phyloP scores from a whole-genome alignment of 2,329 filamentous ascomycete species.

The Hypoxylon rubiginosum region DNA sequence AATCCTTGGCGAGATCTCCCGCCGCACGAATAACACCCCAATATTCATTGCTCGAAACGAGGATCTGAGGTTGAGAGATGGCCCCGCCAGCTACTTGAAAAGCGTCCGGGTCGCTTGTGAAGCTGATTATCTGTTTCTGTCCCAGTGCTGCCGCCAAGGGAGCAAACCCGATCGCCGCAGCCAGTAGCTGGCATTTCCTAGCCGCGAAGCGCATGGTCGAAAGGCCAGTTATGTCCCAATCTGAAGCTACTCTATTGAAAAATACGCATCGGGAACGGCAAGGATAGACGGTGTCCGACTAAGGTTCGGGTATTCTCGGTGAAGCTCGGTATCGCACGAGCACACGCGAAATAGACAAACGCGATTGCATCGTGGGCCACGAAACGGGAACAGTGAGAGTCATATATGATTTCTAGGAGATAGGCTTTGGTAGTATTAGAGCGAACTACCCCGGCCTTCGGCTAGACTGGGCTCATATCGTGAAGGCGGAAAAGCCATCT shows the following conservation, averaged over 20 bases:
- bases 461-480: slow-evolving; percentile 15
- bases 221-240: background rate
- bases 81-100: slow-evolving; percentile 48
- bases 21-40: slow-evolving; percentile 77
- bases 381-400: background rate
- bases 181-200: slow-evolving; percentile 12
- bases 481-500: slow-evolving; percentile 29
- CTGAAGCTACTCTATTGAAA: background rate
- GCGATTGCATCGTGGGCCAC: background rate
- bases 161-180: slow-evolving; percentile 21
- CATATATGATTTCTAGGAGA: slow-evolving; percentile 24
- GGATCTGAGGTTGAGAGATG: slow-evolving; percentile 56
- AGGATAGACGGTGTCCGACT: background rate
- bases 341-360: background rate
- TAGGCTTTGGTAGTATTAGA: slow-evolving; percentile 6
- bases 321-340: background rate
- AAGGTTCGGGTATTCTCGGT: background rate
- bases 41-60: slow-evolving; percentile 71
- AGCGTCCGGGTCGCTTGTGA: slow-evolving; percentile 37
- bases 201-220: slow-evolving; percentile 20
- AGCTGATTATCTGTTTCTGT: slow-evolving; percentile 50
- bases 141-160: slow-evolving; percentile 44
- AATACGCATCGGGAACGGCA: background rate
- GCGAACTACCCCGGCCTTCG: slow-evolving; percentile 15
- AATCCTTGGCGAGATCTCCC: slow-evolving; percentile 75